phyloP scores from a whole-genome alignment of 805 yeast genomes.

The Zygosaccharomyces pseudorouxii region DNA sequence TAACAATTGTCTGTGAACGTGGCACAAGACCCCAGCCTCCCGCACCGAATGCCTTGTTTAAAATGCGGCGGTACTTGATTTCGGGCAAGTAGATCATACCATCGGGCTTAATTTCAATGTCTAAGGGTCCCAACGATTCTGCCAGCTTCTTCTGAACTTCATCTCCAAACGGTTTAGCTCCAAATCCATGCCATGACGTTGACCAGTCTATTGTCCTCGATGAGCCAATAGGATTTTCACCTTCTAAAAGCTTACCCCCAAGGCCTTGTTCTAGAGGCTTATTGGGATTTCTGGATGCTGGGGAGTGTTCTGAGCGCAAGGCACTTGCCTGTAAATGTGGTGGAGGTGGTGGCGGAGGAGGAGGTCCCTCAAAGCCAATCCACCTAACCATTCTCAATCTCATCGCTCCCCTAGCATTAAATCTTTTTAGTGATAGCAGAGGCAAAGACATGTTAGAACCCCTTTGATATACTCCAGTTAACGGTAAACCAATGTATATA shows the following conservation, averaged over 20 bases:
- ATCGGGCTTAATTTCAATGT: conserved; percentile 93
- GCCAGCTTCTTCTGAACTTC: conserved; percentile 57
- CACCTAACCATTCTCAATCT: conserved; percentile 1
- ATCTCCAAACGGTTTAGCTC: conserved; percentile 66
- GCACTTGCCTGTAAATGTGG: neutral
- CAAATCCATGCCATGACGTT: conserved; percentile 80
- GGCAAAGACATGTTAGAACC: neutral
- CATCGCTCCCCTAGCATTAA: neutral
- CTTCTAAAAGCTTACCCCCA: conserved; percentile 12
- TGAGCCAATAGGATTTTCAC: neutral
- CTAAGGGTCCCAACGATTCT: conserved; percentile 59
- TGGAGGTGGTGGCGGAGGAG: neutral
- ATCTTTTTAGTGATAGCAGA: neutral
- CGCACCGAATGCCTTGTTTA: conserved; percentile 92
- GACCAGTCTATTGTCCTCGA: conserved; percentile 60
- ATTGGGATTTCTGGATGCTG: neutral
- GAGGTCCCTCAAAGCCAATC: neutral
- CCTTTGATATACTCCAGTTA: too few relatives aligned
- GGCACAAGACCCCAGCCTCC: conserved; percentile 99
- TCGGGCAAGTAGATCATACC: conserved; percentile 91
- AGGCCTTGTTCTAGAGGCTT: conserved; percentile 15
- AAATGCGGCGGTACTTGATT: conserved; percentile 85
- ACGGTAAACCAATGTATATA: too few relatives aligned
- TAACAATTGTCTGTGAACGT: conserved; percentile 74
- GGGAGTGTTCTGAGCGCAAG: neutral